These are phyloP conservation scores for Leccinum subspadiceum DNA, from an alignment of 1,284 basidiomycete genomes.

Conservation along the genomic window DNA sequence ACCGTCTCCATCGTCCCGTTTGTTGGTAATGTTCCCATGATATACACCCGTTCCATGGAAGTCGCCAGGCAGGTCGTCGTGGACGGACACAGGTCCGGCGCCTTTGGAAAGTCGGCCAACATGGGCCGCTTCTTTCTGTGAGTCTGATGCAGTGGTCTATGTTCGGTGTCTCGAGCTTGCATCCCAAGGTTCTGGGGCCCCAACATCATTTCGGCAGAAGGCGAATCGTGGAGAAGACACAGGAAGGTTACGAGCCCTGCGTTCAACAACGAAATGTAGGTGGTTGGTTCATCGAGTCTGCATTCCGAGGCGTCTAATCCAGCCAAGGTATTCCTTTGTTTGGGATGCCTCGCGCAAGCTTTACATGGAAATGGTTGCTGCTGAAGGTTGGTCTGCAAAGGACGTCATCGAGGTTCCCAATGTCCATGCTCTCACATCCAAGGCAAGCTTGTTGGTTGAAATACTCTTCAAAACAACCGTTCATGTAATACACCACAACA, in stretches of 20 bases:
- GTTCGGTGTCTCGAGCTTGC: not conserved
- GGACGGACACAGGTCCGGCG: slow-evolving; percentile 37
- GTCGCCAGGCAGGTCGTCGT: slow-evolving; percentile 45
- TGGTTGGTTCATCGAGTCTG: not conserved
- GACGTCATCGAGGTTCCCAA: slow-evolving; percentile 37
- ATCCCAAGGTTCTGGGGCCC: slow-evolving; percentile 43
- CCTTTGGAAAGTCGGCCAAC: slow-evolving; percentile 41
- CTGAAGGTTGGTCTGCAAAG: slow-evolving; percentile 43
- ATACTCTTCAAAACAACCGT: not conserved
- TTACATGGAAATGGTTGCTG: slow-evolving; percentile 45
- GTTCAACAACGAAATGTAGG: slow-evolving; percentile 47
- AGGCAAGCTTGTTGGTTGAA: slow-evolving; percentile 32
- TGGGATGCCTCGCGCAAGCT: slow-evolving; percentile 42
- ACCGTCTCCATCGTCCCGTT: slow-evolving; percentile 46
- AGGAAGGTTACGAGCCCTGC: slow-evolving; percentile 48
- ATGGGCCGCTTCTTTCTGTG: slow-evolving; percentile 17
- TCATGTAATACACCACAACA: slow-evolving; percentile 16
- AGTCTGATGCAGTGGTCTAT: not conserved
- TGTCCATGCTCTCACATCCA: slow-evolving; percentile 44
- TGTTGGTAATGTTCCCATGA: slow-evolving; percentile 36
- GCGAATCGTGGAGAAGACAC: slow-evolving; percentile 48
- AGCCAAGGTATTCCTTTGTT: slow-evolving; percentile 42
- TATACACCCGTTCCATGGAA: slow-evolving; percentile 50
- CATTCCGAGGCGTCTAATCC: not conserved
- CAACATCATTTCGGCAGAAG: slow-evolving; percentile 42